Base-by-base conservation (phyloP, 306 rosid species). In the Pterocarpus macrocarpus region DNA sequence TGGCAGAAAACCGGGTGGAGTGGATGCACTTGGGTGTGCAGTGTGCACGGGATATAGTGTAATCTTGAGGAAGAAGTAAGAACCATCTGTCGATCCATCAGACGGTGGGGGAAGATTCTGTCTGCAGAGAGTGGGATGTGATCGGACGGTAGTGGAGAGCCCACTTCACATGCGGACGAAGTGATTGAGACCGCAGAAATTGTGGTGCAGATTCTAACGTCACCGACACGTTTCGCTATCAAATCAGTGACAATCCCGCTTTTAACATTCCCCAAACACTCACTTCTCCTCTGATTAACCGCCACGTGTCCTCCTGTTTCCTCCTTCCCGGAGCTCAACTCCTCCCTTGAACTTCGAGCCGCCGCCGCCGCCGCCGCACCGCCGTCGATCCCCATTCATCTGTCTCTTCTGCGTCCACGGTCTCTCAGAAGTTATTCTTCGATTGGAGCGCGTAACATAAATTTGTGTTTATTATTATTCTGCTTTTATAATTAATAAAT, bases 211-310 rank as follows among this genome's bases (percentile, higher is more conserved):
- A 59, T 55, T 69, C 73, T 67, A 59, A 33, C 79, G 39, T 71
- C 88, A 73, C 76, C 50, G 83, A 83, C 86, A 88, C 81, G 86
- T 76, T 85, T 85, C 80, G 75, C 69, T 32, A 32, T 55, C 78
- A 70, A 28, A 84, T 59, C 30, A 55, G 30, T 47, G 32, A 50
- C 32, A 4, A 47, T 68, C 53, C 16, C 17, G 38, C 64, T 64
- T 79, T 44, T 0, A 64, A 80, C 71, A 81, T 67, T 67, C 71
- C 65, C 64, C 63, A 41, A 16, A 65, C 69, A 80, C 9, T 14
- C 33, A 8, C 6, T 8, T 12, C 56, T 5, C 5, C 10, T 35
- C 33, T 36, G 16, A 50, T 12, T 50, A 50, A 50, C 15, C 1
- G 6, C 56, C 91, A 73, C 87, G 87, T 84, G 90, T 55, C 58